Conservation (phyloP, 1,139 yeast genomes). For the Suhomyces guaymorum region DNA sequence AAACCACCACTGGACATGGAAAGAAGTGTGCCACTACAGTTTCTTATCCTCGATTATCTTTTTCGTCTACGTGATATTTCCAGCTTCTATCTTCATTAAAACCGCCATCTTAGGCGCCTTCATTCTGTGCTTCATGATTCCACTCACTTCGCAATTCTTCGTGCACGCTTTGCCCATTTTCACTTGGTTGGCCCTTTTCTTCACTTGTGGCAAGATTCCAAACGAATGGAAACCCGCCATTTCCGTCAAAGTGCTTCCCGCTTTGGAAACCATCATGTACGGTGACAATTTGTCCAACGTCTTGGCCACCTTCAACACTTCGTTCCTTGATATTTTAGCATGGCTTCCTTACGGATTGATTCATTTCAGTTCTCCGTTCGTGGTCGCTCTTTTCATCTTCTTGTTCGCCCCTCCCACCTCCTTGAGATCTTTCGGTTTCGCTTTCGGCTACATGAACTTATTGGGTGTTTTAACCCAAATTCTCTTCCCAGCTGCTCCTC, state of each 20-base stretch:
- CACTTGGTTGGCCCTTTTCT: conserved; percentile 85
- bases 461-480: conserved; percentile 81
- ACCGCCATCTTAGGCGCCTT: conserved; percentile 41
- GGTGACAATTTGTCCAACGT: conserved; percentile 92
- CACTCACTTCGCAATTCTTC: conserved; percentile 83
- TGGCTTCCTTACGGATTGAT: conserved; percentile 95
- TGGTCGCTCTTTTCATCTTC: conserved; percentile 77
- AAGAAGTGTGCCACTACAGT: conserved; percentile 54
- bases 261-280: conserved; percentile 88
- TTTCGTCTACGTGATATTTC: conserved; percentile 54
- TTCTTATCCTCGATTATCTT: conserved; percentile 50
- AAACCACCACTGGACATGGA: conserved; percentile 47
- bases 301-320: conserved; percentile 70
- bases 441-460: conserved; percentile 96
- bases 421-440: conserved; percentile 84
- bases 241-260: conserved; percentile 87
- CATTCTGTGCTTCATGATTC: conserved; percentile 51
- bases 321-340: conserved; percentile 76
- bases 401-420: conserved; percentile 92
- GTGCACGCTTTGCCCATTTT: conserved; percentile 82
- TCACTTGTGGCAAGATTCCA: conserved; percentile 77
- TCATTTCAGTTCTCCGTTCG: conserved; percentile 88
- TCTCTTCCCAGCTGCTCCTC: conserved; percentile 93
- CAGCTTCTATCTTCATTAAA: conserved; percentile 52
- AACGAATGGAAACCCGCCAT: conserved; percentile 82